Evolutionary conservation across 441 rosid species (phyloP), one percentile per base, ranked within the genome.

Genomic region (Corymbia calophylla): DNA sequence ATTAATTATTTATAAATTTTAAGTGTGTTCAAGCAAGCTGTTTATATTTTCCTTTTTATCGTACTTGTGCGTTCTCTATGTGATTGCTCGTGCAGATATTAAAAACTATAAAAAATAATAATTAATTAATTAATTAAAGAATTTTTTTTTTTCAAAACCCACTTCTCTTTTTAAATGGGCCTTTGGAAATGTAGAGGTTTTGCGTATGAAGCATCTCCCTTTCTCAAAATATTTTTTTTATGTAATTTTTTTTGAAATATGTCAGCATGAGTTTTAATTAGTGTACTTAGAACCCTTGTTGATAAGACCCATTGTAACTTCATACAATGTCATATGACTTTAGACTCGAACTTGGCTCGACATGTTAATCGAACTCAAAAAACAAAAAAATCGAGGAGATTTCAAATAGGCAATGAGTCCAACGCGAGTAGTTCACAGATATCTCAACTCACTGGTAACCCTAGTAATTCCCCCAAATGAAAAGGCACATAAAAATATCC

Each of bases 311-410:
- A 39, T 73, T 6, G 15, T 29, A 27, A 60, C 31, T 16, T 12
- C 13, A 27, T 60, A 27, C 17, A 7, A 39, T 39, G 23, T 0
- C 23, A 17, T 17, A 12, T 3, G 0, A 0, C 80, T 68, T 32
- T 68, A 68, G 0, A 68, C 19, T 32, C 4, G 0, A 32, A 32
- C 80, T 68, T 5, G 13, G 0, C 19, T 68, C 1, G 44, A 68
- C 13, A 1, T 17, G 80, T 23, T 68, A 32, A 11, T 16, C 32
- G 10, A n/a, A n/a, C 73, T 64, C 19, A 31, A 14, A 64, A 64
- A 64, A n/a, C 6, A 62, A 64, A 15, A n/a, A 13, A 39, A 39
- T 39, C 9, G 19, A 64, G 73, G 21, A 7, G 3, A 16, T 14
- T n/a, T 64, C 6, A 1, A 64, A 5, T 7, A n/a, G 11, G 73